Conservation (phyloP, 1,139 yeast species). For the Taphrina confusa region DNA sequence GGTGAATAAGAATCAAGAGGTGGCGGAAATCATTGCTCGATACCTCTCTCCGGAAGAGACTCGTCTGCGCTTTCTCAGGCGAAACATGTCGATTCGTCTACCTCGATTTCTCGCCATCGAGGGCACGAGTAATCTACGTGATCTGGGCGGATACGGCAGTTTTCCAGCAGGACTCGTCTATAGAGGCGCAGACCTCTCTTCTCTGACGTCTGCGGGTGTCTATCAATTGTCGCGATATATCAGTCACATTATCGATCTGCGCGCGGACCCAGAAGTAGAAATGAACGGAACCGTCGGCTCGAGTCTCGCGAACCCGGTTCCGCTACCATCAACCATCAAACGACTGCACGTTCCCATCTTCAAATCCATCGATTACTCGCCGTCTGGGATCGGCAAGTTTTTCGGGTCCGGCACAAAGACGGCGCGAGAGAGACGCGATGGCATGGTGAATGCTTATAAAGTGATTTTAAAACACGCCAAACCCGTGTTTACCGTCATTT, state of each 20-base stretch:
- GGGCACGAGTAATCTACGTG: slow-evolving; percentile 74
- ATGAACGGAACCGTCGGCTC: slow-evolving; percentile 51
- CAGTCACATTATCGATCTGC: slow-evolving; percentile 63
- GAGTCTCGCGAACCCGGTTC: background rate
- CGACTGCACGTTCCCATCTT: slow-evolving; percentile 65
- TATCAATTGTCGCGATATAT: slow-evolving; percentile 51
- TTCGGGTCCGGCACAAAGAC: slow-evolving; percentile 44
- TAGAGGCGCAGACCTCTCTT: slow-evolving; percentile 64
- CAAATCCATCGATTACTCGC: slow-evolving; percentile 60
- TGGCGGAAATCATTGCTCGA: slow-evolving; percentile 55
- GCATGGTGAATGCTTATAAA: slow-evolving; percentile 62
- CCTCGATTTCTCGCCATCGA: slow-evolving; percentile 58
- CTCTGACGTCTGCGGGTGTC: slow-evolving; percentile 53
- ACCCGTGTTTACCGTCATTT: slow-evolving; percentile 5
- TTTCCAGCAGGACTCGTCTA: slow-evolving; percentile 61
- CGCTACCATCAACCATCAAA: background rate
- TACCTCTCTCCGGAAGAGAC: slow-evolving; percentile 58
- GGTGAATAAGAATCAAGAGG: slow-evolving; percentile 59
- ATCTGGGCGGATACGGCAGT: slow-evolving; percentile 64
- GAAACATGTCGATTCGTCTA: slow-evolving; percentile 49
- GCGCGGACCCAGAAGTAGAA: slow-evolving; percentile 62
- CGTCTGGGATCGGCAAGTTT: slow-evolving; percentile 62
- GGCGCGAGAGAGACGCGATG: slow-evolving; percentile 60
- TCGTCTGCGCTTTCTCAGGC: slow-evolving; percentile 54
- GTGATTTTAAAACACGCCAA: slow-evolving; percentile 33